These are phyloP conservation scores for Phytophthora cactorum DNA, from an alignment of 352 stramenopile species.

Conservation along the genomic window DNA sequence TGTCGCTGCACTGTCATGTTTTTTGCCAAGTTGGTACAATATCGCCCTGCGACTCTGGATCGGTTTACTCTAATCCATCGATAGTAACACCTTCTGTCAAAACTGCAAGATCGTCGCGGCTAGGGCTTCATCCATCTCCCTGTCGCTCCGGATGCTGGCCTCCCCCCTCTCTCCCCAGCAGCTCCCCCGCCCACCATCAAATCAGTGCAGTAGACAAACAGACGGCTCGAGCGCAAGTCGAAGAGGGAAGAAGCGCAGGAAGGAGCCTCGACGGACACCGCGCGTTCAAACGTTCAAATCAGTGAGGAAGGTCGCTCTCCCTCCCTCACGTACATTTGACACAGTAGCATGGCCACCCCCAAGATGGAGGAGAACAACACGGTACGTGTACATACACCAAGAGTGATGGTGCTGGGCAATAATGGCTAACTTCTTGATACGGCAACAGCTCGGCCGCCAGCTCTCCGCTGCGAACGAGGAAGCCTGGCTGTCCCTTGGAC, in stretches of 20 bases:
- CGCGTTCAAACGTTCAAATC: conserved; percentile 14
- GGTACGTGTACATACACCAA: conserved; percentile 32
- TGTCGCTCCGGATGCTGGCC: conserved; percentile 30
- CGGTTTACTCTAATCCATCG: conserved; percentile 4
- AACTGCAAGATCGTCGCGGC: conserved; percentile 8
- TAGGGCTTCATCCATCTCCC: conserved; percentile 33
- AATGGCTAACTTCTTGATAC: conserved; percentile 14
- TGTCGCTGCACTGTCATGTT: conserved; percentile 25
- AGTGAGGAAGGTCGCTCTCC: conserved; percentile 8
- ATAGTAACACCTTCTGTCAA: conserved; percentile 26
- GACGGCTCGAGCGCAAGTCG: conserved; percentile 40
- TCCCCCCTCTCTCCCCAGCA: conserved; percentile 28
- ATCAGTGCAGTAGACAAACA: conserved; percentile 55
- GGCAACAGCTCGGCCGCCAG: conserved; percentile 63
- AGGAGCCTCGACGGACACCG: conserved; percentile 4
- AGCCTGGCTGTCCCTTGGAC: conserved; percentile 80
- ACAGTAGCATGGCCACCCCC: conserved; percentile 62
- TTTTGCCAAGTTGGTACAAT: conserved; percentile 27
- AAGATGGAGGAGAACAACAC: conserved; percentile 86
- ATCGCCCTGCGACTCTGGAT: too few species aligned
- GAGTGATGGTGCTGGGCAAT: conserved; percentile 20
- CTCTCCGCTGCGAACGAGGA: conserved; percentile 84
- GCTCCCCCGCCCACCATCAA: conserved; percentile 36
- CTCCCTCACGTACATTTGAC: neutral
- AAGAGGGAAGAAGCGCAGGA: conserved; percentile 5